Percentiles rank a stretch among this genome's conserved stretches.
Conservation (phyloP, 148 eudicot genomes). For the Rhododendron ovatum region DNA sequence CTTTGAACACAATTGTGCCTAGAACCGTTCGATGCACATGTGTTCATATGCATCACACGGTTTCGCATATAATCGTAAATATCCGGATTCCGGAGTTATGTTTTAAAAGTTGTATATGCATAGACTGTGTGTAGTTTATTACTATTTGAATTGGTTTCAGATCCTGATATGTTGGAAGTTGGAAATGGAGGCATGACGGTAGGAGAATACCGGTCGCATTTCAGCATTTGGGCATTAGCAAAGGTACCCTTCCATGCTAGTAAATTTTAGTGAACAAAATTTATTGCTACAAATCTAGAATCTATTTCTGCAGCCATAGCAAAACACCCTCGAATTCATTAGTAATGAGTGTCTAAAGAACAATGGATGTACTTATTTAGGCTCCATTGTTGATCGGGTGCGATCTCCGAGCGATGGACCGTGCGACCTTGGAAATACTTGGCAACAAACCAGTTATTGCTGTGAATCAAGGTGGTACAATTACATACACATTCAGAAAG, state of each 20-base stretch:
- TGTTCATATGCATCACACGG: too few species aligned
- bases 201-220: slow-evolving; percentile 76
- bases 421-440: slow-evolving; percentile 38
- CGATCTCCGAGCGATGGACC: slow-evolving; percentile 49
- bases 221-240: slow-evolving; percentile 88
- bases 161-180: slow-evolving; percentile 96
- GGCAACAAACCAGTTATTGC: slow-evolving; percentile 70
- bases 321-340: background rate
- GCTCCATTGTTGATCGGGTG: slow-evolving; percentile 93
- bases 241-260: slow-evolving; percentile 32
- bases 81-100: too few species aligned
- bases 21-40: too few species aligned
- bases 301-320: background rate
- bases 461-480: slow-evolving; percentile 67
- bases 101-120: too few species aligned
- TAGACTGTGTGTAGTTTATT: too few species aligned
- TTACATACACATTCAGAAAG: background rate
- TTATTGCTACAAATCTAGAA: background rate
- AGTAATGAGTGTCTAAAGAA: background rate
- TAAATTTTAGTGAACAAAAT: background rate
- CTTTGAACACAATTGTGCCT: too few species aligned
- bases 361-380: slow-evolving; percentile 19
- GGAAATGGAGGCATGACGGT: slow-evolving; percentile 92
- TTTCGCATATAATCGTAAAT: too few species aligned
- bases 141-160: slow-evolving; percentile 21